Base-by-base conservation (phyloP, 2,329 filamentous ascomycete species). In the Leptographium radiaticola region DNA sequence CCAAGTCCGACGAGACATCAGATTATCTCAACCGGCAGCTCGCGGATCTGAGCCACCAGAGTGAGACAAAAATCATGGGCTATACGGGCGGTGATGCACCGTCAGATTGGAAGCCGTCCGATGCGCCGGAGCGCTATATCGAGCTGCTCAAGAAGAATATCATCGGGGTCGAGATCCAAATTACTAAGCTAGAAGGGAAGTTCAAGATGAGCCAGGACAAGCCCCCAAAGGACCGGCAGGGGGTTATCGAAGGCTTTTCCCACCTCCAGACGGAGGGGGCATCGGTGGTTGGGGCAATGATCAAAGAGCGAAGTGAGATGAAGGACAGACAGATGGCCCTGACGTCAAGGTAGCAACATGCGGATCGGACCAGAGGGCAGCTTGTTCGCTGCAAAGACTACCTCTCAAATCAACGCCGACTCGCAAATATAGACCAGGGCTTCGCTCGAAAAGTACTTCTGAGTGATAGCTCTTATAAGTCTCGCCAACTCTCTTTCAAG, bases 141-240 rank as follows among this genome's bases (percentile, higher is more conserved):
- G 71, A 77, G 9, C 59, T 83, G 12, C 58, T 82, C 61, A 75
- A 75, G 64, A 82, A 77, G 67, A 71, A 66, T 43, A 80, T 84
- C 46, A 73, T 83, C 36, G 80, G 81, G 0, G 71, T 84, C 15
- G 77, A 84, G 62, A 77, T 85, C 44, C 64, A 67, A 44, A 72
- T 84, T 54, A 70, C 73, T 0, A 62, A 71, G 6, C 62, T 84
- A 38, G 74, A 76, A 49, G 80, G 81, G 13, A 83, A 82, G 67
- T 81, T 77, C 59, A 84, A 85, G 68, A 82, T 83, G 81, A 83
- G 77, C 58, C 81, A 84, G 66, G 80, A 84, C 61, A 70, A 74
- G 70, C 54, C 62, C 0, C 60, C 63, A 2, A 78, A 71, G 0
- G 81, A 84, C 61, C 63, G 73, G 0, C 65, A 75, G 25, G 81